Evolutionary conservation across 495 filamentous ascomycete species (phyloP).

Genomic region (Parathielavia appendiculata): DNA sequence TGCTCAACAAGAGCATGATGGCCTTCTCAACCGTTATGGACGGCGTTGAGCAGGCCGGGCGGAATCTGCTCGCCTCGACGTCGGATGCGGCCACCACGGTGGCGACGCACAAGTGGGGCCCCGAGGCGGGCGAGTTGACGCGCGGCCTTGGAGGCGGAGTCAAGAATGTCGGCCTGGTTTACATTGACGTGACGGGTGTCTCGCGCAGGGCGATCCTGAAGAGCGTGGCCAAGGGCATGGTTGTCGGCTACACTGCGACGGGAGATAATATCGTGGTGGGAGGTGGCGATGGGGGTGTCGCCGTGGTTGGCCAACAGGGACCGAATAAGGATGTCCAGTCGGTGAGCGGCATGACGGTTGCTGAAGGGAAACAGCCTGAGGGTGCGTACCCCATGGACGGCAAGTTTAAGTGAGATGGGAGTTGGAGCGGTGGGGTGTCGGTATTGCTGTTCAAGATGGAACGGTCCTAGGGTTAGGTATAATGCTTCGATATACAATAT

Average conservation of each 20-base stretch:
- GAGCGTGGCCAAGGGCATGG: slow-evolving; percentile 95
- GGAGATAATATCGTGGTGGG: slow-evolving; percentile 82
- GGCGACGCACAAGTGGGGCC: slow-evolving; percentile 77
- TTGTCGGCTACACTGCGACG: slow-evolving; percentile 78
- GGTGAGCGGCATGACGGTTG: slow-evolving; percentile 19
- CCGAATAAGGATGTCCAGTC: slow-evolving; percentile 14
- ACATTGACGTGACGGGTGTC: slow-evolving; percentile 92
- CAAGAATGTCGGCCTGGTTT: slow-evolving; percentile 95
- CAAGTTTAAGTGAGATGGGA: slow-evolving; percentile 8
- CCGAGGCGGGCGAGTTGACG: slow-evolving; percentile 73
- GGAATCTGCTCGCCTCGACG: slow-evolving; percentile 65
- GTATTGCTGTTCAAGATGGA: not conserved
- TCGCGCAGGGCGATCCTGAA: slow-evolving; percentile 84
- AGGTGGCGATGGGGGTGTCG: slow-evolving; percentile 59
- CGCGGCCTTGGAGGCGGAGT: slow-evolving; percentile 72
- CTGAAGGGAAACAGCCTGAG: slow-evolving; percentile 26
- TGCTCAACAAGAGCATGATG: slow-evolving; percentile 92
- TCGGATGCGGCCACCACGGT: slow-evolving; percentile 73
- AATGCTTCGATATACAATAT: too few species aligned
- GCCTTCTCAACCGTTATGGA: slow-evolving; percentile 94
- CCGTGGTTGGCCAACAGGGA: slow-evolving; percentile 6
- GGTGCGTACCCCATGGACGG: slow-evolving; percentile 15
- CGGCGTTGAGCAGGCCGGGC: slow-evolving; percentile 79
- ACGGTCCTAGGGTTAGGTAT: not conserved
- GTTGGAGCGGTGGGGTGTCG: not conserved